Percentiles rank a stretch among this genome's conserved stretches.
These are phyloP conservation scores for Leishmania braziliensis DNA, from an alignment of 208 protist genomes.

Conservation along the genomic window DNA sequence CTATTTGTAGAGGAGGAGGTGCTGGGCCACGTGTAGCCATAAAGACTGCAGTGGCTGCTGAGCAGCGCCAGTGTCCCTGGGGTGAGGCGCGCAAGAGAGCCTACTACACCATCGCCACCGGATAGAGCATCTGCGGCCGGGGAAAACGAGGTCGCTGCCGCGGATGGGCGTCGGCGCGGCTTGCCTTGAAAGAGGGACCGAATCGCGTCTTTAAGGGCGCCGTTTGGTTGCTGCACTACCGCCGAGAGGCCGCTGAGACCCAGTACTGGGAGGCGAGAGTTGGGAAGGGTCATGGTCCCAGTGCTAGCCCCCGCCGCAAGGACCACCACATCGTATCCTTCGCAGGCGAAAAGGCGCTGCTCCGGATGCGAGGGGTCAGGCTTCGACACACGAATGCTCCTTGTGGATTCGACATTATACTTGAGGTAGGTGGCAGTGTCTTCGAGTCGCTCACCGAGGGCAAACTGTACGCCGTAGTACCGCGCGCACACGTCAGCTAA, in stretches of 20 bases:
- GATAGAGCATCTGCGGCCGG: too few species aligned
- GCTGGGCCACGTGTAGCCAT: conserved; percentile 35
- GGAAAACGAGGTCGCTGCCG: background rate
- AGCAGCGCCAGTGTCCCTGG: conserved; percentile 30
- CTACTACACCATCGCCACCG: background rate
- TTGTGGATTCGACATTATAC: conserved; percentile 64
- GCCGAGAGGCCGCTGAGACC: conserved; percentile 57
- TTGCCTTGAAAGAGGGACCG: conserved; percentile 31
- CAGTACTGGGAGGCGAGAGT: conserved; percentile 69
- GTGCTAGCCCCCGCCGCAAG: conserved; percentile 67
- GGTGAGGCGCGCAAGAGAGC: conserved; percentile 6
- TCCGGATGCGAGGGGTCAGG: conserved; percentile 24
- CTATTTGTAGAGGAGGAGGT: background rate
- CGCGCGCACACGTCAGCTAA: conserved; percentile 55
- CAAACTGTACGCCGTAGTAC: conserved; percentile 66
- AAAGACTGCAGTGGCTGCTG: conserved; percentile 39
- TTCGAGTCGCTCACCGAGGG: conserved; percentile 55
- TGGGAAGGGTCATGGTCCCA: conserved; percentile 53
- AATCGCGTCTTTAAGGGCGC: conserved; percentile 25
- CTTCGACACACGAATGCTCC: conserved; percentile 59
- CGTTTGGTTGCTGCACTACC: conserved; percentile 29
- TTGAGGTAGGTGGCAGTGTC: conserved; percentile 57
- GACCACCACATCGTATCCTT: conserved; percentile 81
- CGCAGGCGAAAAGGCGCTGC: conserved; percentile 29
- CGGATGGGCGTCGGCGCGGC: background rate